Percentiles rank a stretch among this genome's conserved stretches.
These are phyloP conservation scores for Chaetomium fimeti DNA, from an alignment of 495 filamentous ascomycete genomes.

Conservation along the genomic window DNA sequence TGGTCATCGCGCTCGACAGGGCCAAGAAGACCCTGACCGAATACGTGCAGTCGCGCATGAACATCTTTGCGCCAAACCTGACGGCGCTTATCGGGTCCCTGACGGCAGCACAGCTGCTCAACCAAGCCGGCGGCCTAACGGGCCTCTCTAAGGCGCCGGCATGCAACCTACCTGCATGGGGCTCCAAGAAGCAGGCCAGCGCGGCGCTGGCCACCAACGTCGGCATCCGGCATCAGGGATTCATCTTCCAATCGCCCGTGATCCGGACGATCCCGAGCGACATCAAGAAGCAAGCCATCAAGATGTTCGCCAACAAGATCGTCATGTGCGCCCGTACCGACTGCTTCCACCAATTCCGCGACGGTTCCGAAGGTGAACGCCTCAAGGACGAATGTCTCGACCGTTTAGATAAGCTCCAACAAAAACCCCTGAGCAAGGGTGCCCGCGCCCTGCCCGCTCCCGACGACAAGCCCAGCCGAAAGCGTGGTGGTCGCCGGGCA, in stretches of 20 bases:
- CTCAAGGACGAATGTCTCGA: constrained; percentile 78
- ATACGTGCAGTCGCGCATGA: constrained; percentile 98
- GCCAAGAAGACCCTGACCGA: constrained; percentile 86
- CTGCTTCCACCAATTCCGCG: constrained; percentile 74
- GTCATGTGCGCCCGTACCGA: constrained; percentile 88
- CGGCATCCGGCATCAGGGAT: constrained; percentile 88
- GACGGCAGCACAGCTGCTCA: constrained; percentile 95
- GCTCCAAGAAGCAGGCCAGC: constrained; percentile 78
- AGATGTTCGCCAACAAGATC: constrained; percentile 90
- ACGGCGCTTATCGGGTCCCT: constrained; percentile 90
- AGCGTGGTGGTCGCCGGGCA: constrained; percentile 87
- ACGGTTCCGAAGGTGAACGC: constrained; percentile 82
- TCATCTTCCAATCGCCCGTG: constrained; percentile 86
- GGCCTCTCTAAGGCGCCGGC: constrained; percentile 89
- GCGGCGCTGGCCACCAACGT: constrained; percentile 92
- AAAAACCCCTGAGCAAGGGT: constrained; percentile 90
- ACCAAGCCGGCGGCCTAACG: constrained; percentile 82
- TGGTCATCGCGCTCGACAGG: constrained; percentile 79
- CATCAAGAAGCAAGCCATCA: constrained; percentile 90
- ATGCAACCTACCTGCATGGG: constrained; percentile 87
- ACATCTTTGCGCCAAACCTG: constrained; percentile 89
- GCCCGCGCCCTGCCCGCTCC: constrained; percentile 85
- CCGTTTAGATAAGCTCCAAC: constrained; percentile 89
- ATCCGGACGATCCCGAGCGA: constrained; percentile 80
- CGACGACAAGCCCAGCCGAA: constrained; percentile 91